Conservation (phyloP, 129 eudicot genomes). For the Centrapalus pauciflorus region DNA sequence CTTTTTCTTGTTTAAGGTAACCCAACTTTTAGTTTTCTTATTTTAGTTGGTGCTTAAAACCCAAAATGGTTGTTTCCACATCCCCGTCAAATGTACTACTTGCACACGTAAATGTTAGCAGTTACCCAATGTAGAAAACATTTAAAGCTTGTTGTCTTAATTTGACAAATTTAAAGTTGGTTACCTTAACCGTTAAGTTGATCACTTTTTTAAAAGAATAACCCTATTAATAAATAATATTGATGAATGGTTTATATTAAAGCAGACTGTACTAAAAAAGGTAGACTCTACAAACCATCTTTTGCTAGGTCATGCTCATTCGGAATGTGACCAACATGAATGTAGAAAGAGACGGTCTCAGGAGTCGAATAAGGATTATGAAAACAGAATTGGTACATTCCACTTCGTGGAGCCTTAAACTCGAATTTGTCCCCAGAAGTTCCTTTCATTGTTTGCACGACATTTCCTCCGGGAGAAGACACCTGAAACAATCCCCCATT, state of each 20-base stretch:
- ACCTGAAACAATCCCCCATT: conserved; percentile 49
- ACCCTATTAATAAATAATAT: too few species aligned
- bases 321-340: conserved; percentile 96
- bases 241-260: neutral
- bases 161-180: too few species aligned
- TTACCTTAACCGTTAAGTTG: too few species aligned
- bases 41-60: too few species aligned
- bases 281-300: conserved; percentile 60
- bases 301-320: conserved; percentile 84
- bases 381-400: conserved; percentile 93
- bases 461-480: conserved; percentile 69
- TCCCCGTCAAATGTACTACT: too few species aligned
- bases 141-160: too few species aligned
- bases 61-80: too few species aligned
- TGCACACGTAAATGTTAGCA: too few species aligned
- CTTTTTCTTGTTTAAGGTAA: too few species aligned
- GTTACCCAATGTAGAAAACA: too few species aligned
- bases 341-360: conserved; percentile 86
- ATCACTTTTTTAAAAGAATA: too few species aligned
- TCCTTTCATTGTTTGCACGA: conserved; percentile 68
- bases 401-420: conserved; percentile 89
- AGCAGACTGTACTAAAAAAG: neutral
- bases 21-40: too few species aligned
- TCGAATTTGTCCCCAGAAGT: conserved; percentile 92
- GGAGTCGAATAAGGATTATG: conserved; percentile 87